A percentile compares a stretch with the other conserved stretches of the same genome.
phyloP scores from a whole-genome alignment of 352 stramenopile species.

The Phytopythium sindhum region DNA sequence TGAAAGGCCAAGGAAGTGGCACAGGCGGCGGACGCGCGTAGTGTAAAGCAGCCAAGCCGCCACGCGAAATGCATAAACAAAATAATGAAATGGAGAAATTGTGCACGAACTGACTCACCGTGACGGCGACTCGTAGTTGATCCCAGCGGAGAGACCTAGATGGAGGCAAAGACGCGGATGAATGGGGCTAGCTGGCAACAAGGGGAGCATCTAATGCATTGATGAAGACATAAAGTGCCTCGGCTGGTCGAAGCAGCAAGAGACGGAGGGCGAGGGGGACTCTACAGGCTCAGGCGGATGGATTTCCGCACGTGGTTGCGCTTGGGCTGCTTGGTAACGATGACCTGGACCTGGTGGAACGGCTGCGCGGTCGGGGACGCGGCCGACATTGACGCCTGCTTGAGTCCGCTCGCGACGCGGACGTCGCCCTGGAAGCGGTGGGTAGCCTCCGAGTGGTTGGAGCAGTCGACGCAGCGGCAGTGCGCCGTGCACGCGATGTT shows the following conservation, averaged over 20 bases:
- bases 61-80: background rate
- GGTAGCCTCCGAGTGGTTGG: slow-evolving; percentile 69
- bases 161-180: no score
- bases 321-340: slow-evolving; percentile 68
- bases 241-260: background rate
- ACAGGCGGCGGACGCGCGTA: background rate
- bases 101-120: background rate
- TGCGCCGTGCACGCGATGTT: slow-evolving; percentile 85
- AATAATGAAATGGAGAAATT: background rate
- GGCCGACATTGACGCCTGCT: slow-evolving; percentile 2
- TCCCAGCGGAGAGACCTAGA: background rate
- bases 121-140: no score
- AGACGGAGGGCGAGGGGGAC: background rate
- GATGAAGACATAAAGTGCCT: background rate
- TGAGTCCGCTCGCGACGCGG: slow-evolving; percentile 6
- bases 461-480: slow-evolving; percentile 95
- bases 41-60: background rate
- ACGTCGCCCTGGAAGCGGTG: slow-evolving; percentile 26
- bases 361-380: background rate
- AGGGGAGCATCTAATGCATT: background rate
- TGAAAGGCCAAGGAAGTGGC: background rate
- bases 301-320: slow-evolving; percentile 59
- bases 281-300: slow-evolving; percentile 46
- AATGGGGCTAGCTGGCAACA: background rate
- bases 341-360: slow-evolving; percentile 63